Evolutionary conservation across 116 monocot species (phyloP).

Genomic region (Posidonia oceanica): DNA sequence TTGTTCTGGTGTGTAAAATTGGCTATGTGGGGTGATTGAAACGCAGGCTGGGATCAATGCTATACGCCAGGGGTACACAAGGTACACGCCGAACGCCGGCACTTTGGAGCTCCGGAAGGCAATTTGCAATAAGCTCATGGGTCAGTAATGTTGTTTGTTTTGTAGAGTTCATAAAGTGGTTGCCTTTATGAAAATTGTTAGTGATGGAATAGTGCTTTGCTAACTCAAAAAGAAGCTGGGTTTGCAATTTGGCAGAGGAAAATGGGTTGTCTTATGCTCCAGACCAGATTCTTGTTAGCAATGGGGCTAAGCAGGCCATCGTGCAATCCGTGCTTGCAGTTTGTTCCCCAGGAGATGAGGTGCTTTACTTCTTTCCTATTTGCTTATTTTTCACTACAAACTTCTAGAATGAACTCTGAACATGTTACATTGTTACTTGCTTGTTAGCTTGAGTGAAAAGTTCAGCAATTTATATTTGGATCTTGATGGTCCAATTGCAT

Average conservation of each 20-base stretch:
- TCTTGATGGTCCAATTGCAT: too few species aligned
- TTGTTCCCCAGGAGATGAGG: constrained; percentile 97
- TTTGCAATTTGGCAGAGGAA: constrained; percentile 46
- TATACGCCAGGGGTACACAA: constrained; percentile 51
- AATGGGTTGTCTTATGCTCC: constrained; percentile 81
- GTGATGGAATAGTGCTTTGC: neutral
- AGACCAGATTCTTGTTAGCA: constrained; percentile 84
- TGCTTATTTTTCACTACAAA: neutral
- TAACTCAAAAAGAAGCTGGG: neutral
- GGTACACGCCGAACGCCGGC: constrained; percentile 86
- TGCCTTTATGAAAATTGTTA: neutral
- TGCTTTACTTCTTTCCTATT: constrained; percentile 13
- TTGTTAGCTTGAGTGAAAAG: neutral
- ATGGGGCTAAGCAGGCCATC: constrained; percentile 86
- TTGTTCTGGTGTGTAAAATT: too few species aligned
- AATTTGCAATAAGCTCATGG: constrained; percentile 72
- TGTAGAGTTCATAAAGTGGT: too few species aligned
- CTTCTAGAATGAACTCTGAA: neutral
- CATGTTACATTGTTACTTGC: neutral
- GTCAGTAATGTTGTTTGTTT: constrained; percentile 14
- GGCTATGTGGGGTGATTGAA: neutral
- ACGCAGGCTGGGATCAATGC: constrained; percentile 83
- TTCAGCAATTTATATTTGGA: too few species aligned
- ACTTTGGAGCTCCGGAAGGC: constrained; percentile 78
- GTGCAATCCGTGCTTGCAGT: constrained; percentile 80